Evolutionary conservation across 2,329 filamentous ascomycete species (phyloP).

Genomic region (Phaeosphaeria sp.): DNA sequence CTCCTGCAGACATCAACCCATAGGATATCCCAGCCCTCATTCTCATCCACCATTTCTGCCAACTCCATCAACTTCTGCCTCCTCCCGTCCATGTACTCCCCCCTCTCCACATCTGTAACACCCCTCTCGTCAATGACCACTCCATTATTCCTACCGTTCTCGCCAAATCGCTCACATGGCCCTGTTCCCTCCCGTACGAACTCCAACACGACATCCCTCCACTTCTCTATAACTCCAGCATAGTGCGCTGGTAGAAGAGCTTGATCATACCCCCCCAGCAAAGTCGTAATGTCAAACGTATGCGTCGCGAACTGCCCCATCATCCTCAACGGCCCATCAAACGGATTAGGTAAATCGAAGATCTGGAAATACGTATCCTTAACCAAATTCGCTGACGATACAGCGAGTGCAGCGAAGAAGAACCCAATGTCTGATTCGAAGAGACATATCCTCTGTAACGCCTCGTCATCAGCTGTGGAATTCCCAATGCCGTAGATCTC

Average conservation of each 20-base stretch:
- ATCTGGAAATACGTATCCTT: slow-evolving; percentile 22
- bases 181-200: slow-evolving; percentile 15
- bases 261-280: slow-evolving; percentile 23
- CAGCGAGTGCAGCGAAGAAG: slow-evolving; percentile 18
- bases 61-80: slow-evolving; percentile 16
- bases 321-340: slow-evolving; percentile 15
- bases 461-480: slow-evolving; percentile 6
- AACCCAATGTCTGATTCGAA: slow-evolving; percentile 28
- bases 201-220: slow-evolving; percentile 19
- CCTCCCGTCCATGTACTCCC: slow-evolving; percentile 13
- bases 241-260: slow-evolving; percentile 13
- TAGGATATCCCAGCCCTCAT: slow-evolving; percentile 18
- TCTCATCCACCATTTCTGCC: slow-evolving; percentile 11
- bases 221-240: slow-evolving; percentile 6
- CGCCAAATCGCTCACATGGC: slow-evolving; percentile 13
- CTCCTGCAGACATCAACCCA: slow-evolving; percentile 22
- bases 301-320: slow-evolving; percentile 21
- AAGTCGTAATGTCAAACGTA: slow-evolving; percentile 23
- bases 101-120: slow-evolving; percentile 13
- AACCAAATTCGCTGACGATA: slow-evolving; percentile 9
- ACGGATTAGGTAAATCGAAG: slow-evolving; percentile 24
- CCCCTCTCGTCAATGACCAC: slow-evolving; percentile 15
- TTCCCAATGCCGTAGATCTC: background rate
- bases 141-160: slow-evolving; percentile 1
- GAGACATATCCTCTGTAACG: slow-evolving; percentile 20